Evolutionary conservation across 495 filamentous ascomycete genomes (phyloP).

Genomic region (Xylaria intraflava): DNA sequence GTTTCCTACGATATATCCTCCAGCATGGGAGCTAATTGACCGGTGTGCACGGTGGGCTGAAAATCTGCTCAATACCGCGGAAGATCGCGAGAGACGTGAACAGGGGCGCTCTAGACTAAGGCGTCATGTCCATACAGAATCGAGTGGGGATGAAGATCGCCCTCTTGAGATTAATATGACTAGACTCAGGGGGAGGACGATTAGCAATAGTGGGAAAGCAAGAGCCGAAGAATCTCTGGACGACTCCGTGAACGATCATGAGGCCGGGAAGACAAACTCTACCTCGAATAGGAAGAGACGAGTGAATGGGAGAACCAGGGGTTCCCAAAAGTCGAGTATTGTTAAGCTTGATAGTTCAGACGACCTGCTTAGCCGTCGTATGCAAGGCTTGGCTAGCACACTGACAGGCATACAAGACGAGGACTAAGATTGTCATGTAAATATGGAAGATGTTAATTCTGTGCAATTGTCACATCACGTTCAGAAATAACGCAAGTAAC

Average conservation of each 20-base stretch:
- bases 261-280: slow-evolving; percentile 21
- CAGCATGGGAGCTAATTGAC: slow-evolving; percentile 75
- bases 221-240: slow-evolving; percentile 13
- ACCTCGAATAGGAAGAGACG: slow-evolving; percentile 27
- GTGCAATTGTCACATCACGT: slow-evolving; percentile 3
- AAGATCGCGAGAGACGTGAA: slow-evolving; percentile 28
- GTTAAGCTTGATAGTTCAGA: slow-evolving; percentile 75
- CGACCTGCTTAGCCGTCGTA: slow-evolving; percentile 74
- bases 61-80: slow-evolving; percentile 54
- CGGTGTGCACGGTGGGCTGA: slow-evolving; percentile 71
- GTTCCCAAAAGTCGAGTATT: slow-evolving; percentile 48
- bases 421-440: slow-evolving; percentile 16
- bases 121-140: slow-evolving; percentile 48
- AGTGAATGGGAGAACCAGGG: slow-evolving; percentile 23
- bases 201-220: slow-evolving; percentile 23
- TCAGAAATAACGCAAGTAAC: no score
- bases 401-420: slow-evolving; percentile 62
- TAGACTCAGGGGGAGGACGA: slow-evolving; percentile 22
- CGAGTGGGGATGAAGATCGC: slow-evolving; percentile 70
- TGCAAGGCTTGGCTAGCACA: slow-evolving; percentile 74
- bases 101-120: slow-evolving; percentile 16
- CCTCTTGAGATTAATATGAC: slow-evolving; percentile 73
- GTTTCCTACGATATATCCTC: slow-evolving; percentile 78
- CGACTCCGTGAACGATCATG: slow-evolving; percentile 8
- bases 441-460: neutral